Evolutionary conservation across 192 early-diverging fungal genomes (phyloP), one percentile per base, ranked within the genome.

Genomic region (Backusella liffmaniae): DNA sequence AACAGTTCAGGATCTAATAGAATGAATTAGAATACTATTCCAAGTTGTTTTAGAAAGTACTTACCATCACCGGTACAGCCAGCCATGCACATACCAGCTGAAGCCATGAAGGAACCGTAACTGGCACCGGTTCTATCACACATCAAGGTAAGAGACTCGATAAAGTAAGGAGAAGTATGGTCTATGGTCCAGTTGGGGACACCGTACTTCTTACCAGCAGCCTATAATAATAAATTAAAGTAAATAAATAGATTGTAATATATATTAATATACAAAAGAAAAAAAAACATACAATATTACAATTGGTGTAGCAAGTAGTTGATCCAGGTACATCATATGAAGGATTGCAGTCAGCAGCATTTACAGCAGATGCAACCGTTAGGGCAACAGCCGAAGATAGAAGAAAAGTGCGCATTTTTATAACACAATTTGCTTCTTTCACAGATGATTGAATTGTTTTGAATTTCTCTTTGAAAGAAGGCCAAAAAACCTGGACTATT

Each of bases 31-130:
- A 53, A 53, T 53, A 51, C 18, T 18, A 51, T 51, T 6, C 1
- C 16, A 51, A 21, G 15, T 49, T 5, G 10, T 49, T 4, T 21
- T n/a, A 53, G 2, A 8, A 53, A 21, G n/a, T 21, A 10, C 23
- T 59, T 59, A 59, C 53, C 78, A 21, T 68, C 30, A 5, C 15
- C 26, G 36, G 71, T 51, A 72, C 81, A 82, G 5, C 29, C 23
- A 1, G 51, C 29, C 36, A 73, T 71, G 49, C 81, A 82, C 21
- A 70, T 67, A 68, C 81, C 77, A 44, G 74, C 74, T 7, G 51
- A 12, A 18, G 67, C 66, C 74, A 79, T 79, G 53, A 68, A 82
- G 5, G 30, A 21, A 0, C 37, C 49, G 59, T 79, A 82, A 1
- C 46, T 66, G 42, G 78, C 56, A 49, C 77, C 67, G 7, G 16